Evolutionary conservation across 2,329 filamentous ascomycete genomes (phyloP), one percentile per base, ranked within the genome.

Genomic region (Monilinia fructigena): DNA sequence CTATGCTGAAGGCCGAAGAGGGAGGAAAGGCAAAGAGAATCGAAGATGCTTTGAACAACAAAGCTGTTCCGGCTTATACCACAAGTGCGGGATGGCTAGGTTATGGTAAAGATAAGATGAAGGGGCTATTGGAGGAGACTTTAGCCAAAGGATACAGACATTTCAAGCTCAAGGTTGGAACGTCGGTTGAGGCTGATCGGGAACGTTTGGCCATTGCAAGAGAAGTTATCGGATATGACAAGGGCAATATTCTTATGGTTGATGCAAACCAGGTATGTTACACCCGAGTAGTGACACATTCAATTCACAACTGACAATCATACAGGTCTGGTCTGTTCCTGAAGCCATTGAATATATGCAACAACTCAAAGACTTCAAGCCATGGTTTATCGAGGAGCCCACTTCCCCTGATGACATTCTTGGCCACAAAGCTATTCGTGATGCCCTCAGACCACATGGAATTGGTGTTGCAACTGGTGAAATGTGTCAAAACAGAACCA

Each of bases 301-400:
- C 10, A 26, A n/a, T 48, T 23, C 55, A 40, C 12, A 20, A 40
- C 65, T 61, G 65, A 35, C 26, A 42, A 40, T 55, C 53, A 20
- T 64, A 61, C 66, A 83, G 81, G 82, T 95, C 67, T 96, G 92
- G 92, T 92, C 89, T 61, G 92, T 96, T 47, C 91, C 92, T 0
- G 92, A 96, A 79, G 92, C 93, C 10, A 92, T 96, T 73, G 86
- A 85, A 69, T 92, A 94, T 82, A 96, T 96, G 92, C 85, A 88
- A 75, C 79, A 92, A 75, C 86, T 97, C 56, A 85, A 85, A 66
- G 88, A 93, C 73, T 96, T 93, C 81, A 90, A 90, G 82, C 90
- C 90, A 38, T 95, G 92, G 90, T 96, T 96, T 80, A 96, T 97
- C 76, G 93, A 96, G 80, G 93, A 97, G 83, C 93, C 93, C 2